Percentiles rank a stretch among this genome's conserved stretches.
These are phyloP conservation scores for Sodiomyces alkalinus DNA, from an alignment of 2,329 filamentous ascomycete genomes.

Conservation along the genomic window DNA sequence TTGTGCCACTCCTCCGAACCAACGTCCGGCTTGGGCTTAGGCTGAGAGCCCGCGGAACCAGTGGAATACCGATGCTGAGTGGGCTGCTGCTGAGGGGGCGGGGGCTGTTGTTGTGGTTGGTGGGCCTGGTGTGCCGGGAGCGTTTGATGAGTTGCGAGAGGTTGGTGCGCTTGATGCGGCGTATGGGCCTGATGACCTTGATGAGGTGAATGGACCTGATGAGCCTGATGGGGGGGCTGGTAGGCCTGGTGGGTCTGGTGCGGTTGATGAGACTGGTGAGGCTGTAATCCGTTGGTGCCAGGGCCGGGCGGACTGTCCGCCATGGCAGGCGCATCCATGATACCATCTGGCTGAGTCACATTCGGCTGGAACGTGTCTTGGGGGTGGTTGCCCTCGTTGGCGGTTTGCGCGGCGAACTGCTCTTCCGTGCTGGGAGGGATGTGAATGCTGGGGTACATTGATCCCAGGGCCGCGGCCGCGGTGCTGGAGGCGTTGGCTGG, in stretches of 20 bases:
- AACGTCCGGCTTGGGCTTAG: slow-evolving; percentile 64
- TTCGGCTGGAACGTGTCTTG: slow-evolving; percentile 20
- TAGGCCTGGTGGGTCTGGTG: slow-evolving; percentile 5
- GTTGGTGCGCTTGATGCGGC: slow-evolving; percentile 14
- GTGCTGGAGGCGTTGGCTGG: slow-evolving; percentile 41
- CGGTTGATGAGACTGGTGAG: slow-evolving; percentile 1
- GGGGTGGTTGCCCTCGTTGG: slow-evolving; percentile 19
- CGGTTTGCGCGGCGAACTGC: slow-evolving; percentile 39
- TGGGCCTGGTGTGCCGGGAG: slow-evolving; percentile 22
- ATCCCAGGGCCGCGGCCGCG: slow-evolving; percentile 40
- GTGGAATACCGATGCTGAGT: slow-evolving; percentile 17
- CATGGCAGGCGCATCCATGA: slow-evolving; percentile 6
- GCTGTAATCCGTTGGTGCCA: slow-evolving; percentile 6
- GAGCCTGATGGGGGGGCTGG: slow-evolving; percentile 6
- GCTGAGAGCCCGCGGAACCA: slow-evolving; percentile 22
- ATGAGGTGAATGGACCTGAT: slow-evolving; percentile 4
- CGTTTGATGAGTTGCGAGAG: slow-evolving; percentile 7
- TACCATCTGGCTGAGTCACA: slow-evolving; percentile 19
- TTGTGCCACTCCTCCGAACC: slow-evolving; percentile 98
- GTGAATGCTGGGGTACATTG: slow-evolving; percentile 44
- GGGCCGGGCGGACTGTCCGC: slow-evolving; percentile 2
- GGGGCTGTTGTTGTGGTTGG: not conserved
- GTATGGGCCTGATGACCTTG: slow-evolving; percentile 10
- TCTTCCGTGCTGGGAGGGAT: slow-evolving; percentile 43
- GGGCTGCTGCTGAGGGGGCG: slow-evolving; percentile 10